phyloP scores from a whole-genome alignment of 805 yeast species.

The Suhomyces sp. region DNA sequence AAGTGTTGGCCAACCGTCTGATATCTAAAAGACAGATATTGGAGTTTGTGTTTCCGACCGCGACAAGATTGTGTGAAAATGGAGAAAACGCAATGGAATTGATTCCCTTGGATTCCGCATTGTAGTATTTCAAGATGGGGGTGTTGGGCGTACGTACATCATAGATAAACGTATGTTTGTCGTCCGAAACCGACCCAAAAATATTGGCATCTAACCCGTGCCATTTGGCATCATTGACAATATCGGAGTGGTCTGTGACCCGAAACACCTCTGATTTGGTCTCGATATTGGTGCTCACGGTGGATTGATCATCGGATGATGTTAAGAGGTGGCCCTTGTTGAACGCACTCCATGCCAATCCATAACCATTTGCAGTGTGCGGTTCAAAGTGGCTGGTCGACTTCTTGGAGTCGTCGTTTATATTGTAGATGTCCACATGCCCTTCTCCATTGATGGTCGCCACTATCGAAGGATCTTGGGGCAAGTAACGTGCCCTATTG shows the following conservation, averaged over 20 bases:
- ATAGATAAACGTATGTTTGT: slow-evolving; percentile 50
- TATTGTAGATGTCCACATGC: slow-evolving; percentile 53
- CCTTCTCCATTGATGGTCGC: slow-evolving; percentile 74
- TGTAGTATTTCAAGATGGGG: slow-evolving; percentile 27
- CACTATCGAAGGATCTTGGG: slow-evolving; percentile 53
- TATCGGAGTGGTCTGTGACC: slow-evolving; percentile 45
- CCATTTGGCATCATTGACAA: slow-evolving; percentile 79
- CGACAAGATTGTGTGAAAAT: slow-evolving; percentile 57
- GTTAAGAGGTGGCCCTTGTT: slow-evolving; percentile 53
- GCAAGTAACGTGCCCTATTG: slow-evolving; percentile 71
- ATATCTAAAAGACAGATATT: slow-evolving; percentile 65
- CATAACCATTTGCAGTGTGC: slow-evolving; percentile 71
- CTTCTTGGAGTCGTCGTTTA: slow-evolving; percentile 24
- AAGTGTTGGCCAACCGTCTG: slow-evolving; percentile 38
- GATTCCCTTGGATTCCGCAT: slow-evolving; percentile 40
- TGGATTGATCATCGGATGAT: slow-evolving; percentile 63
- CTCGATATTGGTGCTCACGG: slow-evolving; percentile 57
- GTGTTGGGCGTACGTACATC: slow-evolving; percentile 47
- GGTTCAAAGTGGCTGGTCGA: slow-evolving; percentile 39
- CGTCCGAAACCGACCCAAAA: slow-evolving; percentile 78
- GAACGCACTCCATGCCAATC: slow-evolving; percentile 62
- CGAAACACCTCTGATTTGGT: slow-evolving; percentile 12
- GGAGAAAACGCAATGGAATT: slow-evolving; percentile 68
- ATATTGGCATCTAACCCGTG: slow-evolving; percentile 49
- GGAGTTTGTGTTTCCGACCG: slow-evolving; percentile 69